Evolutionary conservation across 768 basidiomycete species (phyloP), one percentile per base, ranked within the genome.

Genomic region (Kwoniella bestiolae): DNA sequence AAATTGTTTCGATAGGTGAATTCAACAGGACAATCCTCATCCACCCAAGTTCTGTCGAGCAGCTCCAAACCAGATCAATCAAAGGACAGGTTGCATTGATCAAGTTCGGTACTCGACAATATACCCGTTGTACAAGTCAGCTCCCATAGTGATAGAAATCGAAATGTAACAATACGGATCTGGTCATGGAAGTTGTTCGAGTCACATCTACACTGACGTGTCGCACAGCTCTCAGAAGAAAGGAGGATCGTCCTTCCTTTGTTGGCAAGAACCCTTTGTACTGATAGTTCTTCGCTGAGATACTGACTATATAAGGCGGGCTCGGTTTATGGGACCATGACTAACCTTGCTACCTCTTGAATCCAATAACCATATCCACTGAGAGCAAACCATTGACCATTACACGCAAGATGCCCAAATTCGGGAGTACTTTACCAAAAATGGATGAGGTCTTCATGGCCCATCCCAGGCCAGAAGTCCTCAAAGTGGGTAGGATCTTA

Each of bases 381-480:
- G 12, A 14, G 12, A 50, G 1, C 0, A 45, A 8, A 68, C 66
- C 56, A 51, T 59, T 56, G 56, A 68, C 7, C 53, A 50, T 41
- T 29, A n/a, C 16, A 45, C 26, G 12, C 35, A 46, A 51, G n/a
- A 67, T 56, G 55, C 63, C 49, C 26, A 53, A 35, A 44, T 63
- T 66, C 66, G 47, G 32, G 45, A 59, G 41, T 31, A 38, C 51
- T 3, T 28, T 61, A 29, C 67, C 70, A 5, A 67, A 66, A 26
- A 67, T 74, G 70, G 60, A 63, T 12, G 60, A 68, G 31, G 73
- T 74, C 3, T 74, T 71, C 60, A 74, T 70, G 66, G 66, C 51
- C 14, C 64, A 66, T 35, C 71, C 76, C 14, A 44, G 58, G 4
- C 56, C 64, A 1, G 61, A 71, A 3, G 60, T 71, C 18, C n/a